Evolutionary conservation across 352 stramenopile species (phyloP), one percentile per base, ranked within the genome.

Genomic region (Pythium insidiosum): DNA sequence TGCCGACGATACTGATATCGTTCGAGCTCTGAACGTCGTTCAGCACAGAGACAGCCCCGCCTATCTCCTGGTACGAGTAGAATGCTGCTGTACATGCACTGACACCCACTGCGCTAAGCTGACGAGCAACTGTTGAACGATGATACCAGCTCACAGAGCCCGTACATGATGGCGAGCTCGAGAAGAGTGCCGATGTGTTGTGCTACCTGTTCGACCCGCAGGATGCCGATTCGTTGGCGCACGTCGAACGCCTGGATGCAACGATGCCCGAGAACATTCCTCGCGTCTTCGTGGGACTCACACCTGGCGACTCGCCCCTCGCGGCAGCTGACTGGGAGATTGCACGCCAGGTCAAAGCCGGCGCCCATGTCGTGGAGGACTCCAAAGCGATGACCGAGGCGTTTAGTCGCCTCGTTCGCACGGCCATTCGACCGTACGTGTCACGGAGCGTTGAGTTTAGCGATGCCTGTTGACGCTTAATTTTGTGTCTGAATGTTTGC

Each of bases 11-110:
- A 55, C 66, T 16, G 58, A 80, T 15, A 62, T 85, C 41, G 11
- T 86, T 11, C 65, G 69, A 22, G 68, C 65, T 2, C 73, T 89
- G 12, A 67, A 68, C n/a, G 70, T 68, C 31, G 65, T 89, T 2
- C 24, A 43, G 4, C 19, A 79, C 34, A 64, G 58, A 16, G 77
- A 87, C 35, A 56, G 52, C 10, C 79, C 64, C 1, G 76, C 69
- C 30, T 87, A 84, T 36, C 44, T 89, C 26, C 69, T 87, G 60
- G 76, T 88, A 61, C 28, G n/a, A n/a, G n/a, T n/a, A n/a, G n/a
- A n/a, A n/a, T n/a, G n/a, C n/a, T n/a, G n/a, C n/a, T n/a, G n/a
- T n/a, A n/a, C n/a, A n/a, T n/a, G n/a, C n/a, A n/a, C n/a, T n/a
- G n/a, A n/a, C n/a, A n/a, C n/a, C n/a, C n/a, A n/a, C n/a, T n/a